Evolutionary conservation across 2,329 filamentous ascomycete species (phyloP).

Genomic region (Ophiostoma australiae): DNA sequence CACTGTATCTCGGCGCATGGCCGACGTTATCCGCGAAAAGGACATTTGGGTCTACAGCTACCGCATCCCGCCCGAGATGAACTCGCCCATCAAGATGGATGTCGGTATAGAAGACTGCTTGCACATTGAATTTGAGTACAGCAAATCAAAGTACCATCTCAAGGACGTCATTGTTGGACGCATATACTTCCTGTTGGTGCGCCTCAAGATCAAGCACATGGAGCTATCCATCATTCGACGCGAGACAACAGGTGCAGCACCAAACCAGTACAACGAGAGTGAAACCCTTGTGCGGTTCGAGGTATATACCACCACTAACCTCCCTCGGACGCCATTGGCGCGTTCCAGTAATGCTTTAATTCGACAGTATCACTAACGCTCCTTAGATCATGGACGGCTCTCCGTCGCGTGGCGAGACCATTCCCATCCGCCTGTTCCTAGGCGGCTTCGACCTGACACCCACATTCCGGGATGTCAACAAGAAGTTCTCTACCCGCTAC

Average conservation of each 20-base stretch:
- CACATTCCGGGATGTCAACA: slow-evolving; percentile 98
- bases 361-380: slow-evolving; percentile 1
- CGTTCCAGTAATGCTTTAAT: not conserved
- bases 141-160: slow-evolving; percentile 97
- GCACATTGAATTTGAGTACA: slow-evolving; percentile 99
- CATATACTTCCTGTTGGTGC: slow-evolving; percentile 96
- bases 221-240: slow-evolving; percentile 95
- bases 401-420: slow-evolving; percentile 90
- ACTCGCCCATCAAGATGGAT: slow-evolving; percentile 99
- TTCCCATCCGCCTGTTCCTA: slow-evolving; percentile 93
- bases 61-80: slow-evolving; percentile 95
- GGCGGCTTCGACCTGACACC: slow-evolving; percentile 96
- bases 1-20: slow-evolving; percentile 93
- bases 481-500: slow-evolving; percentile 98
- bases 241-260: slow-evolving; percentile 92
- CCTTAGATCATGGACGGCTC: slow-evolving; percentile 94
- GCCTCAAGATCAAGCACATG: slow-evolving; percentile 99
- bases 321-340: not conserved
- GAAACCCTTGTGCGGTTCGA: slow-evolving; percentile 97
- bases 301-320: slow-evolving; percentile 41
- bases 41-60: slow-evolving; percentile 99
- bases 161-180: slow-evolving; percentile 98
- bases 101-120: slow-evolving; percentile 98
- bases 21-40: slow-evolving; percentile 96
- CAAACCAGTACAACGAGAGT: slow-evolving; percentile 99